Percentiles rank a stretch among this genome's conserved stretches.
These are phyloP conservation scores for Rhynchospora breviuscula DNA, from an alignment of 176 grass and related monocot genomes.

Conservation along the genomic window DNA sequence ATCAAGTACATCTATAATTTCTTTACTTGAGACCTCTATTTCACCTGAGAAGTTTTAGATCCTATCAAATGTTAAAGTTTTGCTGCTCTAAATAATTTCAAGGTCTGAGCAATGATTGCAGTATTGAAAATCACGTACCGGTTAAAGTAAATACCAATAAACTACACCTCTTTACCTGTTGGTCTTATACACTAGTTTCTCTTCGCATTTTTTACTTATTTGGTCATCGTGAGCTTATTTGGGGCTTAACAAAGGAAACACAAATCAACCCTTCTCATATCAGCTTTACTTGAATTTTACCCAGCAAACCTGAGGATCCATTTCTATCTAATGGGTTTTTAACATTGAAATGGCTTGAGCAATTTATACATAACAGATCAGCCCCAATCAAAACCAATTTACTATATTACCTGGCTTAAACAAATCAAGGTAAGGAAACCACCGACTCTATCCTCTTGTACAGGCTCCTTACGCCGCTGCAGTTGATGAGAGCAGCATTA, in stretches of 20 bases:
- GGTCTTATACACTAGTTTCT: not conserved
- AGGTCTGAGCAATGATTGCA: not conserved
- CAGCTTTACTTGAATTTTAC: too few relatives aligned
- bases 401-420: slow-evolving; percentile 34
- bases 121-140: not conserved
- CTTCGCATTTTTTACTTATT: not conserved
- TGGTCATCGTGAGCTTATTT: not conserved
- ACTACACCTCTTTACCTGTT: not conserved
- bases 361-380: not conserved
- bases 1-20: slow-evolving; percentile 74
- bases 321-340: not conserved
- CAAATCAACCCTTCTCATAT: not conserved
- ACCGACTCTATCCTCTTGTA: slow-evolving; percentile 15
- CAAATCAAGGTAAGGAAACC: slow-evolving; percentile 87
- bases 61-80: not conserved
- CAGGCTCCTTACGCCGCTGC: slow-evolving; percentile 48
- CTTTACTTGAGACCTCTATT: slow-evolving; percentile 47
- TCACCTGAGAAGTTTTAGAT: slow-evolving; percentile 21
- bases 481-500: too few relatives aligned
- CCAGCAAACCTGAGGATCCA: not conserved
- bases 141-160: not conserved
- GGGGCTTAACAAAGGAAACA: not conserved
- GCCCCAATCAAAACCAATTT: not conserved
- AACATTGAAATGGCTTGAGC: not conserved
- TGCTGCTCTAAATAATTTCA: not conserved